Percentiles rank a stretch among this genome's conserved stretches.
Conservation (phyloP, 306 rosid species). For the Hippophae tibetana region DNA sequence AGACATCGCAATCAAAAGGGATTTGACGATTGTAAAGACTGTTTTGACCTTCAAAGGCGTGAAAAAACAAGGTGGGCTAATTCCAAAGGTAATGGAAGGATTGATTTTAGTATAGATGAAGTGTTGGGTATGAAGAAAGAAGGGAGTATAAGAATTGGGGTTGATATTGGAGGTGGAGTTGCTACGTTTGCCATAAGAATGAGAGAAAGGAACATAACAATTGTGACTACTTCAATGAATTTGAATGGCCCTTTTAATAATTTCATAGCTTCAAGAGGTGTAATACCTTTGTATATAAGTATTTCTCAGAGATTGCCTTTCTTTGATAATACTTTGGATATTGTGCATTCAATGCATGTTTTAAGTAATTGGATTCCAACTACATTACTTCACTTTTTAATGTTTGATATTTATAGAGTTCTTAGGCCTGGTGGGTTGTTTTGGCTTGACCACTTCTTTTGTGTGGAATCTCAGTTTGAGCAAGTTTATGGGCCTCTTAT, state of each 20-base stretch:
- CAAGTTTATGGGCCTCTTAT: constrained; percentile 1
- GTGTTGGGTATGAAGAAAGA: constrained; percentile 16
- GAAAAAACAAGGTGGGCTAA: constrained; percentile 28
- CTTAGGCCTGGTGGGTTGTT: constrained; percentile 14
- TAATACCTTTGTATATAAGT: constrained; percentile 16
- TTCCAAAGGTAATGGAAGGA: constrained; percentile 5
- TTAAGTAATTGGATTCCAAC: constrained; percentile 20
- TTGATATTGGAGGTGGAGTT: constrained; percentile 6
- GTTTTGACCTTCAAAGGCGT: constrained; percentile 28
- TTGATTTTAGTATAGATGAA: constrained; percentile 36
- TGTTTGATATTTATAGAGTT: constrained; percentile 15
- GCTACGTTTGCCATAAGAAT: constrained; percentile 18
- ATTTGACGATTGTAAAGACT: constrained; percentile 41
- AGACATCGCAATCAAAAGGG: constrained; percentile 17
- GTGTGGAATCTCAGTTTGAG: constrained; percentile 7
- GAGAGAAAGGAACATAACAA: constrained; percentile 17
- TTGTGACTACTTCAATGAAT: constrained; percentile 17
- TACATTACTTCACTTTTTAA: constrained; percentile 12
- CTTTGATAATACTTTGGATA: constrained; percentile 14
- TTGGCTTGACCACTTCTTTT: constrained; percentile 20
- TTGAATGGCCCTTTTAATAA: constrained; percentile 16
- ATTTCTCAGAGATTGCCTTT: constrained; percentile 16
- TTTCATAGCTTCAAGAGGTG: constrained; percentile 21
- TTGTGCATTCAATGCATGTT: constrained; percentile 18
- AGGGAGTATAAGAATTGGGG: constrained; percentile 5